Evolutionary conservation across 768 basidiomycete species (phyloP), one percentile per base, ranked within the genome.

Genomic region (Pleurotus salmoneostramineus): DNA sequence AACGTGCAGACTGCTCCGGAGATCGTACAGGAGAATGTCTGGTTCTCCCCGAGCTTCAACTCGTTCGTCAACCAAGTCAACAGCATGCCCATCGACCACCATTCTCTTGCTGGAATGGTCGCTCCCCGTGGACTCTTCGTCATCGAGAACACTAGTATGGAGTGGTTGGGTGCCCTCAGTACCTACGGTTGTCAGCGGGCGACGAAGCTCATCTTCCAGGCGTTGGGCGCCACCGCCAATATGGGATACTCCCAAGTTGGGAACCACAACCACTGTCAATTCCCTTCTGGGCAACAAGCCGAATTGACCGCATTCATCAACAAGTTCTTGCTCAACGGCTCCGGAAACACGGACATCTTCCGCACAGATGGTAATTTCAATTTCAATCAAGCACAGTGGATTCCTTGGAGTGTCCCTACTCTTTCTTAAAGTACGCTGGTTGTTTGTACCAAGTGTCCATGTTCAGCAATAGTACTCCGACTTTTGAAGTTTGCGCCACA

Each of bases 11-110:
- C 80, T 6, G 82, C 83, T 3, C 73, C 74, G 6, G 79, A 85
- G 66, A 85, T 85, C 62, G 77, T 85, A 57, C 68, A 67, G 37
- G 83, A 85, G 72, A 84, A 85, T 65, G 82, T 83, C 34, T 85
- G 83, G 83, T 82, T 83, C 76, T 79, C 79, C 33, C 69, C 74
- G 15, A 66, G 64, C 54, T 84, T 84, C 68, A 68, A 76, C 56
- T 69, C 71, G 56, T 83, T 73, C 68, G 77, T 77, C 4, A 75
- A 73, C 68, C 66, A 70, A 42, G 70, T 83, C 33, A 65, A 67
- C 63, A 64, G 61, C 50, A 77, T 85, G n/a, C 82, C 83, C 7
- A 77, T 77, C 68, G 83, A 85, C 69, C 83, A 85, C 68, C 83
- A 85, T 66, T 56, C 78, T 64, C 81, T 84, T 60, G 74, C 79